Percentiles rank a stretch among this genome's conserved stretches.
These are phyloP conservation scores for Schwanniomyces yamadae DNA, from an alignment of 805 yeast species.

Conservation along the genomic window DNA sequence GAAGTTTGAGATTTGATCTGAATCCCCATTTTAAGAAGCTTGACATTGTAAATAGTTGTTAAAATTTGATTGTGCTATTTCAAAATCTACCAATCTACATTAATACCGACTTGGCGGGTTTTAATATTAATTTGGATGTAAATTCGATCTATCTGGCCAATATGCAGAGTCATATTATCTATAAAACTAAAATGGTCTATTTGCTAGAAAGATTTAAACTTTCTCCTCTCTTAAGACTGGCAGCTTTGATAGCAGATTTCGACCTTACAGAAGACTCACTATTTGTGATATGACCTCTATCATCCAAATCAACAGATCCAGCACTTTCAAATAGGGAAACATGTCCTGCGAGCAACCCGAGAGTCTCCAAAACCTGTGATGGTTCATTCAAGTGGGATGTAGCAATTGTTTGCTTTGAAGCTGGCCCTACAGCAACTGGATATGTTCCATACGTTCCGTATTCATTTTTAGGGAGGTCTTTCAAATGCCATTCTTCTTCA, in stretches of 20 bases:
- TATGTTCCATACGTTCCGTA: constrained; percentile 62
- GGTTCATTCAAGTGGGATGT: constrained; percentile 85
- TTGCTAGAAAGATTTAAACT: neutral
- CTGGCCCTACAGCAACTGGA: constrained; percentile 92
- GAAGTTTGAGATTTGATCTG: constrained; percentile 29
- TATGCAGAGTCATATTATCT: neutral
- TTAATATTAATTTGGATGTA: neutral
- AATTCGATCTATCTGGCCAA: neutral
- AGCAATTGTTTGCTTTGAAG: constrained; percentile 81
- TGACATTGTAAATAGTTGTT: neutral
- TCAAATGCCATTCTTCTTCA: constrained; percentile 50
- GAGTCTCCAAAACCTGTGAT: constrained; percentile 75
- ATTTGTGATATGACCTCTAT: constrained; percentile 65
- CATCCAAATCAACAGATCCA: constrained; percentile 73
- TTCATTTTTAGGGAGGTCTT: constrained; percentile 42
- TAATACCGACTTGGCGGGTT: neutral
- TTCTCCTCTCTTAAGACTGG: constrained; percentile 11
- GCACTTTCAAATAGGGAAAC: constrained; percentile 77
- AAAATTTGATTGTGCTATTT: too few species aligned
- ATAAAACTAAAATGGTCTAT: neutral
- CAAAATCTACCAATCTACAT: too few species aligned
- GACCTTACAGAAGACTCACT: constrained; percentile 46
- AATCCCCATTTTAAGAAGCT: constrained; percentile 36
- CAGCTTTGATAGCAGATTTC: constrained; percentile 35
- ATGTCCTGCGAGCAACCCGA: constrained; percentile 77